phyloP scores from a whole-genome alignment of 495 filamentous ascomycete genomes.

The Entonaema liquescens region DNA sequence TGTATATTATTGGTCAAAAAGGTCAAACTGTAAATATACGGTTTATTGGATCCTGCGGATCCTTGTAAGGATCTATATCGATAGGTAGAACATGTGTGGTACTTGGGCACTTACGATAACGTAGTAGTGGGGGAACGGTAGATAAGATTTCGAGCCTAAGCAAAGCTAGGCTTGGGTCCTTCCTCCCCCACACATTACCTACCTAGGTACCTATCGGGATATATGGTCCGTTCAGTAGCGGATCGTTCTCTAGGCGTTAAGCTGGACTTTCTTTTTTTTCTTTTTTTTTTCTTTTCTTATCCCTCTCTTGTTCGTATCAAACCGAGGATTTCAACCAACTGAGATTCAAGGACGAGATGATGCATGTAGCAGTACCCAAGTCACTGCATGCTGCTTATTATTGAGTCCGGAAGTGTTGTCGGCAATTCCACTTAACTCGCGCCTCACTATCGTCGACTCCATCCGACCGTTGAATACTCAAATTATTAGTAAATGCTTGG shows the following conservation, averaged over 20 bases:
- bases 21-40: neutral
- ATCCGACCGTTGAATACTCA: slow-evolving; percentile 6
- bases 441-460: slow-evolving; percentile 5
- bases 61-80: neutral
- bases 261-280: neutral
- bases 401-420: slow-evolving; percentile 20
- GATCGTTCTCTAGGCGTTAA: neutral
- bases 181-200: neutral
- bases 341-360: neutral
- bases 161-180: neutral
- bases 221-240: neutral
- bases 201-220: neutral
- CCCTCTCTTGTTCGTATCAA: slow-evolving; percentile 2
- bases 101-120: no score
- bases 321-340: neutral
- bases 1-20: no score
- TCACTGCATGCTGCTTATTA: slow-evolving; percentile 7
- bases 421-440: slow-evolving; percentile 10
- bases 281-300: neutral
- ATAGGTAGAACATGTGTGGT: no score
- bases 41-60: neutral
- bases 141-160: neutral
- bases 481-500: slow-evolving; percentile 28
- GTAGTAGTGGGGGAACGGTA: neutral
- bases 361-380: slow-evolving; percentile 15